Evolutionary conservation across 192 early-diverging fungal genomes (phyloP), one percentile per base, ranked within the genome.

Genomic region (Backusella macrospora): DNA sequence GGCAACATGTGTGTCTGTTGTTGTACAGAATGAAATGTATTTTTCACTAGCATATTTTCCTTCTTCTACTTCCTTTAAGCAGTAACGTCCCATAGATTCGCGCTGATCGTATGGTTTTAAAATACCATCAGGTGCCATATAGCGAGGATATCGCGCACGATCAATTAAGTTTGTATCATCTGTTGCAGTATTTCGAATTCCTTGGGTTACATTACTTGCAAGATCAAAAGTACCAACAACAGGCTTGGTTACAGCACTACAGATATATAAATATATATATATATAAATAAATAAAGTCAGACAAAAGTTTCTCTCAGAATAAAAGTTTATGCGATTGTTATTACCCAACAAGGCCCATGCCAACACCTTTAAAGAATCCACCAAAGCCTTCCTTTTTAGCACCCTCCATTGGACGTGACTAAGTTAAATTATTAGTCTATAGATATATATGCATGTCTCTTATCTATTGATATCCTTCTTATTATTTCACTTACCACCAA

Each of bases 211-310:
- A 80, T 95, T 96, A 5, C 93, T 94, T 0, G 96, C 94, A 44
- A 98, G 85, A 74, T 99, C 98, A 80, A 98, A 93, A 34, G 97
- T 92, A n/a, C 98, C 98, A 10, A 97, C 93, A 15, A 97, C 85
- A 1, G 98, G 98, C 77, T 99, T 99, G 13, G 97, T 96, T 6
- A 98, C 93, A 10, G 90, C 91, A 8, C 90, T 91, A 74, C 7
- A 46, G 23, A 39, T 65, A 14, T 7, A 71, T 46, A 21, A 3
- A 46, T 21, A 46, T n/a, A 39, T 65, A 14, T 7, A 71, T 46
- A 21, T 13, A 46, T 21, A 66, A n/a, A 7, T n/a, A 34, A 15
- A 37, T 47, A 16, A 59, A 52, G 21, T 29, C 5, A 73, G 34
- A 55, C 14, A 47, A 78, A 26, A 13, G 5, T 15, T n/a, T 70